Percentiles rank a stretch among this genome's conserved stretches.
phyloP scores from a whole-genome alignment of 2,329 filamentous ascomycete genomes.

The Trichoderma citrinoviride region DNA sequence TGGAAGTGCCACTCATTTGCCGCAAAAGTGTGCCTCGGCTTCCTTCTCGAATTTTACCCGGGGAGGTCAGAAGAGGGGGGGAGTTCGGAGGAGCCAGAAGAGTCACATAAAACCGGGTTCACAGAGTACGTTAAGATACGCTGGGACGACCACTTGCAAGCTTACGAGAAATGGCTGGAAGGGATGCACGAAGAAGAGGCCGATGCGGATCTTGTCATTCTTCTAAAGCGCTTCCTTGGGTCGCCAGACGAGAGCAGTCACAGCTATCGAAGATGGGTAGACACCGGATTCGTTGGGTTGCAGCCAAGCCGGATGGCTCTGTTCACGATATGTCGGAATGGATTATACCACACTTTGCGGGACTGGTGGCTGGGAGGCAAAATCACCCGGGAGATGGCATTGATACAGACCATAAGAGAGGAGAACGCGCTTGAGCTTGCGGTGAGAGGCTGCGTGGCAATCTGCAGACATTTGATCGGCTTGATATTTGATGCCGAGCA shows the following conservation, averaged over 20 bases:
- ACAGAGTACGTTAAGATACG: accelerated
- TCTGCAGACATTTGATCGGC: not conserved
- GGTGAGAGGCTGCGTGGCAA: not conserved
- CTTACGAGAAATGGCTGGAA: slow-evolving; percentile 7
- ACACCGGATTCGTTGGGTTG: not conserved
- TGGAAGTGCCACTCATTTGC: not conserved
- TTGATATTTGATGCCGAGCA: not conserved
- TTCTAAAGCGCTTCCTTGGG: slow-evolving; percentile 4
- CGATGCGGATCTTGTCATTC: not conserved
- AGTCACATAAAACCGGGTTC: not conserved
- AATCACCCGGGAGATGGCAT: not conserved
- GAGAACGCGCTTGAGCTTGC: not conserved
- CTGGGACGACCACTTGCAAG: not conserved
- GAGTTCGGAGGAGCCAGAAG: no score
- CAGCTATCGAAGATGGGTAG: not conserved
- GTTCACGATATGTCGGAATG: not conserved
- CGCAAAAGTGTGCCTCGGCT: not conserved
- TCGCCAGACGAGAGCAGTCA: not conserved
- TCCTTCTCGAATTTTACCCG: accelerated
- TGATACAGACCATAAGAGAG: accelerated
- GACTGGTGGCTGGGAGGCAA: slow-evolving; percentile 1
- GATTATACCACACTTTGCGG: slow-evolving; percentile 1
- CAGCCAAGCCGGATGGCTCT: not conserved
- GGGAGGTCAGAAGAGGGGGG: not conserved
- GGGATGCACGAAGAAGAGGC: not conserved